Base-by-base conservation (phyloP, 2,329 filamentous ascomycete species). In the Ustilaginoidea virens region DNA sequence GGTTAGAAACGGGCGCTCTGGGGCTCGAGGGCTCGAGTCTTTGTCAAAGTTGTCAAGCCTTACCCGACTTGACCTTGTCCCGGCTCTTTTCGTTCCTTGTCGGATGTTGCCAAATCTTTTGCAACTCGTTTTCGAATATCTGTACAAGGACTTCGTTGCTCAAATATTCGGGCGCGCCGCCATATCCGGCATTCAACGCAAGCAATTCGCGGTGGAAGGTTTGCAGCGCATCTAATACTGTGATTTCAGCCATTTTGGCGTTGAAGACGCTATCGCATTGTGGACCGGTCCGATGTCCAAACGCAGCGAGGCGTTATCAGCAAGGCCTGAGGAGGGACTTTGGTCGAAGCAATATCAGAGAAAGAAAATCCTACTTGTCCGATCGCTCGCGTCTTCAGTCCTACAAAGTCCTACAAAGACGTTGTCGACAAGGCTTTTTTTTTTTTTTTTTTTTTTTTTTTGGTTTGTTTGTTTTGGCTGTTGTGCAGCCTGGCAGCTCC, bases 131-230 rank as follows among this genome's bases (percentile, higher is more conserved):
- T 39, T 82, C 72, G 36, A 87, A 75, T 22, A 81, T 57, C 36
- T 76, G 73, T 18, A 75, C 66, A 29, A 83, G 55, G 17, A 92
- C 61, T 41, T 70, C 67, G 36, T 85, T 68, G 35, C 80, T 72
- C 29, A 87, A 68, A 25, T 80, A 60, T 41, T 79, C 76, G 18
- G 73, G 64, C 33, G 56, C 58, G 25, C 63, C 59, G 30, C 58
- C 56, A 29, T 77, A 71, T 32, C 73, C 70, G 45, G 90, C 76
- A 38, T 72, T 70, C 42, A 90, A 66, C 33, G 78, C 74, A 41
- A 79, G 62, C 36, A 98, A 72, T 57, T 93, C 85, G 51, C 80
- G 73, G 53, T 92, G 81, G 43, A 98, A 73, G 52, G 73, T 75
- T 59, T 86, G 75, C 45, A 96, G 72, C 54, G 74, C 71, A 47